Conservation (phyloP, 441 rosid species). For the Euphorbia celastroides region DNA sequence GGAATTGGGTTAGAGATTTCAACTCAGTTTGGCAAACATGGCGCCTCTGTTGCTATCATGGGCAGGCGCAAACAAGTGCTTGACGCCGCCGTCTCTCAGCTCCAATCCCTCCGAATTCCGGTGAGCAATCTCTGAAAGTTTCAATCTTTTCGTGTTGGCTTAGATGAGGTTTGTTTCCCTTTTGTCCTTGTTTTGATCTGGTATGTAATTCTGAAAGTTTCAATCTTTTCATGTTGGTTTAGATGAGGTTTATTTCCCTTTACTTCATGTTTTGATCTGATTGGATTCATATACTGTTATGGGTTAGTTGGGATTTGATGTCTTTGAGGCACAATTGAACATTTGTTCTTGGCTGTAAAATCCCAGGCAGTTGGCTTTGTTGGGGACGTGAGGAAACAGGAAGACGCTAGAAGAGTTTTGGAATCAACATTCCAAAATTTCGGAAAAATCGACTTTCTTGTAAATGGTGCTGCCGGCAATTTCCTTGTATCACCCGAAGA, state of each 20-base stretch:
- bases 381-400: constrained; percentile 85
- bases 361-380: constrained; percentile 78
- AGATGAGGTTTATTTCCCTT: background rate
- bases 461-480: constrained; percentile 91
- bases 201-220: background rate
- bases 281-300: background rate
- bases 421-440: constrained; percentile 70
- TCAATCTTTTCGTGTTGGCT: background rate
- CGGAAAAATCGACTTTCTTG: constrained; percentile 70
- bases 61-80: constrained; percentile 72
- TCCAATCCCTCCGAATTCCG: constrained; percentile 57
- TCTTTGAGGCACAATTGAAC: too few relatives aligned
- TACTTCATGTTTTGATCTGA: background rate
- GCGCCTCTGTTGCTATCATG: constrained; percentile 81
- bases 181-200: background rate
- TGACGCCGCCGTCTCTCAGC: constrained; percentile 55
- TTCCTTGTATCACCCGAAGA: constrained; percentile 80
- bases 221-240: background rate
- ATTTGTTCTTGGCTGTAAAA: constrained; percentile 4
- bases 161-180: background rate
- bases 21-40: constrained; percentile 73
- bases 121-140: constrained; percentile 27
- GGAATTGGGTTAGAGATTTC: constrained; percentile 90
- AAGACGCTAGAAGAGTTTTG: constrained; percentile 70
- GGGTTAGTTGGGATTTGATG: background rate